Conservation (phyloP, 1,139 yeast genomes). For the Suhomyces chickasaworum region DNA sequence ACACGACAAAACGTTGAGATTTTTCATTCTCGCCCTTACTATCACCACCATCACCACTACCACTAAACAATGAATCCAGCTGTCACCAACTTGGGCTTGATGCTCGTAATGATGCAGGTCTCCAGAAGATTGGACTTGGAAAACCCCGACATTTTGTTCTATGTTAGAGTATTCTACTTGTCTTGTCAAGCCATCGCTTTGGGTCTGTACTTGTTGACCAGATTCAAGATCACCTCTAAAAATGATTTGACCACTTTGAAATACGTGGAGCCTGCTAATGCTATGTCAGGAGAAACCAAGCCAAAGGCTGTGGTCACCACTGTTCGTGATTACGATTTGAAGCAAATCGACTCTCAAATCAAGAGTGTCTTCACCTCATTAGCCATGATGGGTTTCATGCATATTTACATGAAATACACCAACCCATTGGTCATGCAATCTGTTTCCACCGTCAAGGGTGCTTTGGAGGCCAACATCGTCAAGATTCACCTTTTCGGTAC, state of each 20-base stretch:
- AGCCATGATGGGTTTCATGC: constrained; percentile 99
- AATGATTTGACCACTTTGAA: constrained; percentile 92
- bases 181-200: constrained; percentile 68
- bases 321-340: constrained; percentile 89
- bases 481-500: constrained; percentile 85
- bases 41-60: background rate
- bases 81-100: constrained; percentile 78
- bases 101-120: constrained; percentile 97
- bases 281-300: constrained; percentile 72
- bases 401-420: constrained; percentile 94
- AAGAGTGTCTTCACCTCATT: constrained; percentile 84
- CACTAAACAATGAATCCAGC: constrained; percentile 77
- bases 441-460: constrained; percentile 85
- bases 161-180: constrained; percentile 74
- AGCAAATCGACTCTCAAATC: constrained; percentile 77
- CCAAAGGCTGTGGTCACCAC: constrained; percentile 85
- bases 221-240: constrained; percentile 63
- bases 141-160: constrained; percentile 72
- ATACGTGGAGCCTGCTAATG: constrained; percentile 83
- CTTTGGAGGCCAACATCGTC: constrained; percentile 88
- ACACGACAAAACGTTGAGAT: constrained; percentile 6
- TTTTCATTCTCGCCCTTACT: constrained; percentile 2
- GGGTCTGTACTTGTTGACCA: constrained; percentile 65
- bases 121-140: constrained; percentile 89
- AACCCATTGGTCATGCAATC: constrained; percentile 97